Conservation (phyloP, 257 asterid genomes). For the Prunella vulgaris region DNA sequence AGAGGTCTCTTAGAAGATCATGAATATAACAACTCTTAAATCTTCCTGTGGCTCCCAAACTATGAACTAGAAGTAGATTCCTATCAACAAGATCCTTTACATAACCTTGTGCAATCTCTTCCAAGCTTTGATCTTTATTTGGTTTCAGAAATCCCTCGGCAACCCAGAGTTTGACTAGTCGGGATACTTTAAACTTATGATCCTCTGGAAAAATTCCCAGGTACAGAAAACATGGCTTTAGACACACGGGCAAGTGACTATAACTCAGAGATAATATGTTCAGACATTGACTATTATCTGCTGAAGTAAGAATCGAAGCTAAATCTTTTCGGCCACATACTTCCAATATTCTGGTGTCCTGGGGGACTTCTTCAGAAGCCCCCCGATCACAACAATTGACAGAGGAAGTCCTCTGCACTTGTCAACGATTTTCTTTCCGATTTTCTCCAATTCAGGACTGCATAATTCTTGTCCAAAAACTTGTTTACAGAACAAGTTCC, state of each 20-base stretch:
- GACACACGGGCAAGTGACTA: neutral
- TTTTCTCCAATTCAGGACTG: neutral
- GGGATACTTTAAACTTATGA: neutral
- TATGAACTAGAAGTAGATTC: neutral
- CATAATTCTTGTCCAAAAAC: neutral
- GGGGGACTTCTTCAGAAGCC: neutral
- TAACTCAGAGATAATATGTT: neutral
- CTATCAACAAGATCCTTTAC: constrained; percentile 8
- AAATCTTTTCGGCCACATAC: neutral
- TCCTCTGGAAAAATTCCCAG: neutral
- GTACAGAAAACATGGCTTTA: neutral
- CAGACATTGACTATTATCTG: neutral
- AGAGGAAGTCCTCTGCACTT: neutral
- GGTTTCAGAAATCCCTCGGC: constrained; percentile 9
- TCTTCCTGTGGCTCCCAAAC: neutral
- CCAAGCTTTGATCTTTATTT: neutral
- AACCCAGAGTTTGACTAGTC: constrained; percentile 4
- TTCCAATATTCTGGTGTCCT: neutral
- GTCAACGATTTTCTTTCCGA: neutral
- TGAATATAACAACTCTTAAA: neutral
- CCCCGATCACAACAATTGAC: neutral
- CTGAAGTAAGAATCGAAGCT: neutral
- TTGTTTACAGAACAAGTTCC: neutral
- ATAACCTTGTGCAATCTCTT: neutral
- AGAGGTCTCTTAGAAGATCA: neutral